A percentile compares a stretch with the other conserved stretches of the same genome.
Evolutionary conservation across 179 eudicot genomes (phyloP).

Genomic region (Corrigiola litoralis): DNA sequence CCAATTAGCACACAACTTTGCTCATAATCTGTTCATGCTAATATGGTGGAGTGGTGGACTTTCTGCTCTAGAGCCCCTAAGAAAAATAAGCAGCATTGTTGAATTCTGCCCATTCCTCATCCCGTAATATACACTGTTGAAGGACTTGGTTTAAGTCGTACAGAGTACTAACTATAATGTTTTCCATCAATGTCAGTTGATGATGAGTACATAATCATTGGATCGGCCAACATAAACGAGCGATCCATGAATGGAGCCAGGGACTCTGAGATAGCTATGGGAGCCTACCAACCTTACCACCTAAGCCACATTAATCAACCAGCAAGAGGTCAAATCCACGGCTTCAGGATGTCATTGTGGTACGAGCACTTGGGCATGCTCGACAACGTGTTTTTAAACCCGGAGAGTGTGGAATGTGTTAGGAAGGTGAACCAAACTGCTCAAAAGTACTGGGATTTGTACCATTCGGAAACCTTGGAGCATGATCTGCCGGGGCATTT

Average conservation of each 20-base stretch:
- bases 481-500: conserved; percentile 73
- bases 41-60: no score
- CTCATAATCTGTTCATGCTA: no score
- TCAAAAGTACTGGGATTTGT: conserved; percentile 49
- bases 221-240: conserved; percentile 89
- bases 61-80: no score
- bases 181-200: conserved; percentile 38
- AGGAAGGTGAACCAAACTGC: conserved; percentile 52
- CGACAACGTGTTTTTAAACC: conserved; percentile 36
- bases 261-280: conserved; percentile 91
- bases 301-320: conserved; percentile 28
- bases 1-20: no score
- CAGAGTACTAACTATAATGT: background rate
- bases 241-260: conserved; percentile 83
- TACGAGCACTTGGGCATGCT: conserved; percentile 74
- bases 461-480: conserved; percentile 38
- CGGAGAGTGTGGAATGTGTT: conserved; percentile 47
- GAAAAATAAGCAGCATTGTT: no score
- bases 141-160: no score
- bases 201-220: conserved; percentile 78
- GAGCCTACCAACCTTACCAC: conserved; percentile 67
- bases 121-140: no score
- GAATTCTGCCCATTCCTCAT: no score
- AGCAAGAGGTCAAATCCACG: conserved; percentile 62
- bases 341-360: conserved; percentile 72